phyloP scores from a whole-genome alignment of 148 eudicot species.

The Gaultheria prostrata region DNA sequence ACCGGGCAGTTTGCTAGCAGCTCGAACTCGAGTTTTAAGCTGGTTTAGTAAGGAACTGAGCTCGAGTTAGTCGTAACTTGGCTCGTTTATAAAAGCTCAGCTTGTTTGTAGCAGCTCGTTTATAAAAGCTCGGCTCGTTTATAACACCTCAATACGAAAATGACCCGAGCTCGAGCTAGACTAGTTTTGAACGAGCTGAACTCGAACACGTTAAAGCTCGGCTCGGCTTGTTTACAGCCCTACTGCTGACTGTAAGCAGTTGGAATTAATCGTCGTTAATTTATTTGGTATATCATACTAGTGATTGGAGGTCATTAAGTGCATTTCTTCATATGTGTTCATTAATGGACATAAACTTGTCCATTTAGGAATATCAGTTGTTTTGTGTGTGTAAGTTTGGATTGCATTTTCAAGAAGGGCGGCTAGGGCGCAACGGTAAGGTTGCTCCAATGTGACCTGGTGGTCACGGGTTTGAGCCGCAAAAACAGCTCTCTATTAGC shows the following conservation, averaged over 20 bases:
- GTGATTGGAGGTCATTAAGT: not conserved
- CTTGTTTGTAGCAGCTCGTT: too few relatives aligned
- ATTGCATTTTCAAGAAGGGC: not conserved
- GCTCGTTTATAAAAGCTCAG: too few relatives aligned
- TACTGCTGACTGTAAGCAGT: not conserved
- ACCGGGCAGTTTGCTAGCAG: too few relatives aligned
- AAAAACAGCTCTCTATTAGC: not conserved
- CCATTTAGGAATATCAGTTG: not conserved
- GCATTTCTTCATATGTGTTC: not conserved
- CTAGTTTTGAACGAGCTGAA: too few relatives aligned
- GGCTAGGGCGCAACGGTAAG: not conserved
- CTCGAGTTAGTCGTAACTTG: too few relatives aligned
- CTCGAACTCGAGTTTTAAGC: too few relatives aligned
- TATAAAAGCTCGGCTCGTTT: too few relatives aligned
- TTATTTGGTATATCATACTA: not conserved
- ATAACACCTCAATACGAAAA: too few relatives aligned
- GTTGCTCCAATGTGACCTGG: not conserved
- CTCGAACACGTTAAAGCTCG: too few relatives aligned
- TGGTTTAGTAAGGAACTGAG: too few relatives aligned
- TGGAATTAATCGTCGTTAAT: not conserved
- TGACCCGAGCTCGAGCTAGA: too few relatives aligned
- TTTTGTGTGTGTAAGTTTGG: not conserved
- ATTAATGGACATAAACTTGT: not conserved
- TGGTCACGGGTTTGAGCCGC: not conserved
- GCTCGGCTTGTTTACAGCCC: too few relatives aligned